Evolutionary conservation across 495 filamentous ascomycete genomes (phyloP), one percentile per base, ranked within the genome.

Genomic region (Entonaema liquescens): DNA sequence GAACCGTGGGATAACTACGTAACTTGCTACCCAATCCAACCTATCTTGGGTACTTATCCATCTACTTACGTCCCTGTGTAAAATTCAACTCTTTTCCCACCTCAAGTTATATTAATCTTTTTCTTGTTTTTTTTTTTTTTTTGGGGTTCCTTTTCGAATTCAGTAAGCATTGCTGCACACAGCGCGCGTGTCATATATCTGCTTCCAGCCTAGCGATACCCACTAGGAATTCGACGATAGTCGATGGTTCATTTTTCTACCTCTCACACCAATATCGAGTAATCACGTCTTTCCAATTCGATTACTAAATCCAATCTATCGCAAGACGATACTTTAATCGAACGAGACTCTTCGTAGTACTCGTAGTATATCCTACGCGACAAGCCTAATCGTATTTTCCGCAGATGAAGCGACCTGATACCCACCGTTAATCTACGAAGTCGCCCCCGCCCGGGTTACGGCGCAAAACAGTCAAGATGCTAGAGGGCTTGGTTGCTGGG

Each of bases 401-500:
- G 59, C 80, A 75, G 68, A 82, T 82, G 80, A 75, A 65, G 63
- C 73, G 68, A 65, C 75, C 35, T 38, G 65, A 69, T 54, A 63
- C 23, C 28, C 25, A 59, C 23, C 70, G 40, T 72, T 80, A 79
- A 68, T 77, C 38, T 54, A 55, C 70, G 47, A 66, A 67, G 63
- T 42, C 40, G 26, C 63, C 82, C 83, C 83, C 72, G 84, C 83
- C 85, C 64, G 85, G 84, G 83, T 86, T 55, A 87, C 83, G 84
- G 86, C 84, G 76, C 72, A 73, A 64, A 66, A 74, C 57, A 67
- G 61, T 68, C 79, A 79, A 69, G 64, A 90, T 90, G 88, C 78
- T 90, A 76, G 88, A 90, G 84, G 88, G 88, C 71, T 80, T 90
- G 61, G 88, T 89, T 68, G 93, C 95, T 71, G 96, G 93, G 79